phyloP scores from a whole-genome alignment of 1,284 basidiomycete species.

The Paramarasmius palmivorus region DNA sequence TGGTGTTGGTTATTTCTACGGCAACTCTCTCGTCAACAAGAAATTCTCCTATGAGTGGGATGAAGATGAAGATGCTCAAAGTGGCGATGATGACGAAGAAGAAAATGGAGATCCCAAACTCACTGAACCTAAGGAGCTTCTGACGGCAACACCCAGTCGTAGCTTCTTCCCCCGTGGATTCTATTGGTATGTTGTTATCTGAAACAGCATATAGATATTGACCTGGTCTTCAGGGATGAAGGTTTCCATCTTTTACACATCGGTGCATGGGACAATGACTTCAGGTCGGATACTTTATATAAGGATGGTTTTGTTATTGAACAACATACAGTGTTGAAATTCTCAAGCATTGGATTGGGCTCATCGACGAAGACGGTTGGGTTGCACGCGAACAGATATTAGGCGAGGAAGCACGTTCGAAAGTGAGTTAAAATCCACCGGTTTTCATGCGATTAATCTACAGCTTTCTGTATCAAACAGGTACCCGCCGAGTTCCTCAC shows the following conservation, averaged over 20 bases:
- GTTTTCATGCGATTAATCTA: slow-evolving; percentile 3
- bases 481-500: slow-evolving; percentile 89
- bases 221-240: slow-evolving; percentile 72
- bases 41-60: slow-evolving; percentile 89
- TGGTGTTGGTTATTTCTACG: slow-evolving; percentile 94
- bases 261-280: slow-evolving; percentile 89
- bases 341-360: slow-evolving; percentile 83
- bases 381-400: slow-evolving; percentile 94
- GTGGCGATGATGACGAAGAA: slow-evolving; percentile 41
- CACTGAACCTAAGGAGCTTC: slow-evolving; percentile 74
- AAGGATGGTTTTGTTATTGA: slow-evolving; percentile 2
- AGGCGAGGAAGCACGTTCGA: slow-evolving; percentile 92
- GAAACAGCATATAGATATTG: slow-evolving; percentile 7
- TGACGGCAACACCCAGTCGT: slow-evolving; percentile 92
- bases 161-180: slow-evolving; percentile 97
- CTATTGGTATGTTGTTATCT: slow-evolving; percentile 70
- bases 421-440: slow-evolving; percentile 41
- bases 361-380: slow-evolving; percentile 94
- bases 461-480: slow-evolving; percentile 33
- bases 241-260: slow-evolving; percentile 93
- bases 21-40: slow-evolving; percentile 84
- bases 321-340: slow-evolving; percentile 71
- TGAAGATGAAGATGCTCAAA: slow-evolving; percentile 64
- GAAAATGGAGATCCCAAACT: slow-evolving; percentile 55
- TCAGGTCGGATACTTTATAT: slow-evolving; percentile 52